Evolutionary conservation across 495 filamentous ascomycete genomes (phyloP), one percentile per base, ranked within the genome.

Genomic region (Talaromyces nanjingensis): DNA sequence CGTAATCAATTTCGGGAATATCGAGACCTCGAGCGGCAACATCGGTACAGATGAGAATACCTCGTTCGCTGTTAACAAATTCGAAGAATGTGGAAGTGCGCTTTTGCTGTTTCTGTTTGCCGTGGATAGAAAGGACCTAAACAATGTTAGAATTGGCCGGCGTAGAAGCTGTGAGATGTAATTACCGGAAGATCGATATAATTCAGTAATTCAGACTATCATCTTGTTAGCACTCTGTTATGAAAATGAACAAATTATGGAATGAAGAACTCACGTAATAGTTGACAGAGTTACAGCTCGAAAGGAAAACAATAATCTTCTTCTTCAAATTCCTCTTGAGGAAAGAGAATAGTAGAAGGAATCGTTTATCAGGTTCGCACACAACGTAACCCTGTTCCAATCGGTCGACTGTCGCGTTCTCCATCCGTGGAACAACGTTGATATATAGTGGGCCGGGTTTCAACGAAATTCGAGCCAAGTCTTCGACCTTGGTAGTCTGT

Each of bases 71-170:
- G 73, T 98, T 98, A 76, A 90, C 92, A 80, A 98, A 98, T 69
- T 97, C 93, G 76, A 98, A 98, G 77, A 98, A 98, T 0, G 91
- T 96, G 71, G 94, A 96, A 56, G 94, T 98, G 5, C 94, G 89
- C 74, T 96, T 96, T 73, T 96, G 90, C 75, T 98, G 94, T 77
- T 98, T 98, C 76, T 96, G 91, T 75, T 97, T 96, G 60, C 93
- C 93, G 74, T 96, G 92, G 34, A 87, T 72, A 64, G 73, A 77
- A 53, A 77, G 69, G 29, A 60, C 45, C 59, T 1, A 91, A 94
- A 71, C 92, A 94, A 56, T 93, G 97, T 8, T 2, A 27, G 27
- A 27, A 27, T 27, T 27, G 27, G 27, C 27, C 2, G 27, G 27
- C 27, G 27, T 27, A 27, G 27, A 27, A 27, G 27, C 27, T 27